Percentiles rank a stretch among this genome's conserved stretches.
These are phyloP conservation scores for Tanozyma kutaoensis DNA, from an alignment of 805 yeast species.

Conservation along the genomic window DNA sequence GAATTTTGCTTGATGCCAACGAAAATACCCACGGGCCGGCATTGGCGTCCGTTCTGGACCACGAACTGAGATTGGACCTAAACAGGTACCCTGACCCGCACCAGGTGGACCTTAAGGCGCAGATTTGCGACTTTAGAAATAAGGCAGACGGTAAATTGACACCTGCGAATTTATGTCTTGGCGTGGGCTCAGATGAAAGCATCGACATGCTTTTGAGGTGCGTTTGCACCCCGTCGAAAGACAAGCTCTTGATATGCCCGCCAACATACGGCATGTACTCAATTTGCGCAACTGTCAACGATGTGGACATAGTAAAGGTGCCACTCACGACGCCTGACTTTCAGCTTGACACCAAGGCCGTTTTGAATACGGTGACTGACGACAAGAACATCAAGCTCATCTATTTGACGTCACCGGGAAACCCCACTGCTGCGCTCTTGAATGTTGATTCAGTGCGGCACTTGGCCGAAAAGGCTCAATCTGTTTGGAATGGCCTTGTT, in stretches of 20 bases:
- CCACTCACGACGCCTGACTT: constrained; percentile 46
- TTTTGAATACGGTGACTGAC: constrained; percentile 33
- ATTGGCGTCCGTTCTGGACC: constrained; percentile 18
- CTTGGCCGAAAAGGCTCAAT: constrained; percentile 20
- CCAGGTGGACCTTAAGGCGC: constrained; percentile 62
- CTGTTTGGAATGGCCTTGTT: constrained; percentile 57
- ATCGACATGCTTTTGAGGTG: constrained; percentile 83
- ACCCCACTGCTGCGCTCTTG: constrained; percentile 75
- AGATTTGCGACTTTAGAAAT: constrained; percentile 63
- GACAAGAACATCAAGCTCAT: constrained; percentile 62
- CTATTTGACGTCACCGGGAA: constrained; percentile 91
- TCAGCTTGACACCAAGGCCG: constrained; percentile 40
- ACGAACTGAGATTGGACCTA: constrained; percentile 42
- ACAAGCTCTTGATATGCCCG: constrained; percentile 75
- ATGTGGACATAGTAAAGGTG: constrained; percentile 62
- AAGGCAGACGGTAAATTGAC: constrained; percentile 22
- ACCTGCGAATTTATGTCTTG: constrained; percentile 70
- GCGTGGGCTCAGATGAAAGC: constrained; percentile 96
- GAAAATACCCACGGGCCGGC: constrained; percentile 94
- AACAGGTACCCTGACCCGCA: constrained; percentile 97
- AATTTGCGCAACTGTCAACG: constrained; percentile 83
- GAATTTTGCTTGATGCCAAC: constrained; percentile 86
- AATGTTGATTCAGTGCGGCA: constrained; percentile 22
- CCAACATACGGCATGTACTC: constrained; percentile 98
- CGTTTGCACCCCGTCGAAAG: constrained; percentile 68